phyloP scores from a whole-genome alignment of 208 protist genomes.

The Lotmaria passim region DNA sequence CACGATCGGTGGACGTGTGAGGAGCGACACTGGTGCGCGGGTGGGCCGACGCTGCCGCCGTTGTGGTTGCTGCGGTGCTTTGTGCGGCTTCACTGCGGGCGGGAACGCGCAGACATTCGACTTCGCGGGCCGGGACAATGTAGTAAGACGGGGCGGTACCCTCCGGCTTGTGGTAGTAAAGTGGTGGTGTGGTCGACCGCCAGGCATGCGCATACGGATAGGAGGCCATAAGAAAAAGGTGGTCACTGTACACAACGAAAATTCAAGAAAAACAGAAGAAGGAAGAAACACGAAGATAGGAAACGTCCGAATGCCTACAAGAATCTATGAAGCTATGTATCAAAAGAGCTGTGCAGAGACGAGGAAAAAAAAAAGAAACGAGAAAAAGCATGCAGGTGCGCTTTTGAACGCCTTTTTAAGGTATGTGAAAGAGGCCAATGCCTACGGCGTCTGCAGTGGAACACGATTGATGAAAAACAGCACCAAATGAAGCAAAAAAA shows the following conservation, averaged over 20 bases:
- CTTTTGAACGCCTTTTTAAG: too few species aligned
- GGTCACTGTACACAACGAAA: neutral
- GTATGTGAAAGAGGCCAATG: too few species aligned
- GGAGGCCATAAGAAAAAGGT: slow-evolving; percentile 30
- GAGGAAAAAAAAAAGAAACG: too few species aligned
- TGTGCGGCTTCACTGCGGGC: slow-evolving; percentile 3
- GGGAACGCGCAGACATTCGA: slow-evolving; percentile 33
- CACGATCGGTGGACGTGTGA: slow-evolving; percentile 19
- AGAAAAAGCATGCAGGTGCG: too few species aligned
- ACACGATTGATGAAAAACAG: too few species aligned
- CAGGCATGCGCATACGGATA: slow-evolving; percentile 32
- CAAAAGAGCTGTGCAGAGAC: too few species aligned
- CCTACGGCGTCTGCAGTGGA: too few species aligned
- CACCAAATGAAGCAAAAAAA: neutral
- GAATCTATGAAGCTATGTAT: too few species aligned
- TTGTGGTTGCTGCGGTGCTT: neutral
- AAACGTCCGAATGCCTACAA: too few species aligned
- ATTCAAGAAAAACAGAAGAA: slow-evolving; percentile 1
- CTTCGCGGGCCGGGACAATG: slow-evolving; percentile 28
- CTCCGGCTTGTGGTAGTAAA: slow-evolving; percentile 69
- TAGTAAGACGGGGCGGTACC: slow-evolving; percentile 56
- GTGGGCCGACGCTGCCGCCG: slow-evolving; percentile 1
- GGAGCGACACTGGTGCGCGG: slow-evolving; percentile 2
- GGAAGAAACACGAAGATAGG: neutral
- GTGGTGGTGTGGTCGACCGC: slow-evolving; percentile 69